Conservation (phyloP, 306 rosid species). For the Phaseolus lunatus region DNA sequence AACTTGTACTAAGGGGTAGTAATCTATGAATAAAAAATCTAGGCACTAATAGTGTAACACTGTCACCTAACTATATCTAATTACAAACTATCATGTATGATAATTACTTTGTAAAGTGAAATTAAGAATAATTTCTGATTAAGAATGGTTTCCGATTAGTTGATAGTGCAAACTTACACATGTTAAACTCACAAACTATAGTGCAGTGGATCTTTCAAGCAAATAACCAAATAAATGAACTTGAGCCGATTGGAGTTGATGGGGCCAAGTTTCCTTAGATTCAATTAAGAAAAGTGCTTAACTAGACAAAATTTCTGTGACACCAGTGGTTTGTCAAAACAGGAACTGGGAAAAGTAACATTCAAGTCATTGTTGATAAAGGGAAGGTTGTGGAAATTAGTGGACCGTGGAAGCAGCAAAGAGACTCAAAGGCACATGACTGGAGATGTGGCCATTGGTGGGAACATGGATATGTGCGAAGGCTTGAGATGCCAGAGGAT, state of each 20-base stretch:
- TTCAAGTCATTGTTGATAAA: constrained; percentile 71
- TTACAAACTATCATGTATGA: neutral
- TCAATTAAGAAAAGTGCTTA: constrained; percentile 35
- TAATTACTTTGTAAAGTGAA: neutral
- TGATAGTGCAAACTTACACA: neutral
- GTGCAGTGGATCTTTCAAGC: constrained; percentile 14
- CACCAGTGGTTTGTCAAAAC: constrained; percentile 56
- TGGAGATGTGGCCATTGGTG: constrained; percentile 95
- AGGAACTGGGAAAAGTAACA: constrained; percentile 71
- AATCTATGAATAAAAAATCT: neutral
- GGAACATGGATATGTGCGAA: constrained; percentile 88
- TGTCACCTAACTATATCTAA: neutral
- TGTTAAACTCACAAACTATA: neutral
- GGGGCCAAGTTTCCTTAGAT: constrained; percentile 48
- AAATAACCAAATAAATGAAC: constrained; percentile 25
- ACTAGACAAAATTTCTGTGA: constrained; percentile 46
- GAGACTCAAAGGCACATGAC: constrained; percentile 61
- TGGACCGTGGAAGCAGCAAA: constrained; percentile 84
- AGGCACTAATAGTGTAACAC: neutral
- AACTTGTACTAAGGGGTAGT: constrained; percentile 8
- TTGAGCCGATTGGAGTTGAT: constrained; percentile 32
- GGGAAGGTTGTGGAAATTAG: constrained; percentile 85
- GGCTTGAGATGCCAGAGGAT: constrained; percentile 93
- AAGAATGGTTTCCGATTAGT: too few relatives aligned
- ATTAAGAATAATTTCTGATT: neutral